A percentile compares a stretch with the other conserved stretches of the same genome.
Evolutionary conservation across 371 early-diverging fungal species (phyloP).

Genomic region (Enterospora canceri): DNA sequence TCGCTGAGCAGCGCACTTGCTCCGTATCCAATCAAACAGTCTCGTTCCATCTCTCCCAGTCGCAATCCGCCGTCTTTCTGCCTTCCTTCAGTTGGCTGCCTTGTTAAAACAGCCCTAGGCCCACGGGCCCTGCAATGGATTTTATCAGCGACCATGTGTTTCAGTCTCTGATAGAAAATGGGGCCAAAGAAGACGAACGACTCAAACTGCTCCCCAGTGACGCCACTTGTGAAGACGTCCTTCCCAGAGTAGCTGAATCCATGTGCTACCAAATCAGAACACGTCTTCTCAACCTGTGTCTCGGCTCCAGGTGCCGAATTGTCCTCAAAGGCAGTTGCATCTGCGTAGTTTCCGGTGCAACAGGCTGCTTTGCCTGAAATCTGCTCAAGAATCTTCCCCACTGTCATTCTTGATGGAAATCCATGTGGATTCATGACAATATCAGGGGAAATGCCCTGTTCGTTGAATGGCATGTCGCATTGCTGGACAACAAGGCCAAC

Average conservation of each 20-base stretch:
- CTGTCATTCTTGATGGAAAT: constrained; percentile 99
- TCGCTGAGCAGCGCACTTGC: constrained; percentile 78
- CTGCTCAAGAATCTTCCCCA: constrained; percentile 96
- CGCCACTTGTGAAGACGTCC: constrained; percentile 64
- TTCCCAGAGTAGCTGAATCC: constrained; percentile 97
- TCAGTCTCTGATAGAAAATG: constrained; percentile 89
- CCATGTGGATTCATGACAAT: constrained; percentile 99
- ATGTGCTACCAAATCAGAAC: constrained; percentile 70
- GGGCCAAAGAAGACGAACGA: constrained; percentile 96
- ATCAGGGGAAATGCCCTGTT: constrained; percentile 81
- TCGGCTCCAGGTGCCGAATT: constrained; percentile 58
- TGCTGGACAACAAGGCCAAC: constrained; percentile 85
- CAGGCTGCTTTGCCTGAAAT: constrained; percentile 92
- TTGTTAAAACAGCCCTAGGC: constrained; percentile 76
- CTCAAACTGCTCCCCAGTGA: constrained; percentile 75
- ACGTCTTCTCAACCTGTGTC: constrained; percentile 73
- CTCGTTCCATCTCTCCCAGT: constrained; percentile 96
- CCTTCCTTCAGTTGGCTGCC: constrained; percentile 96
- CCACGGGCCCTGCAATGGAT: constrained; percentile 93
- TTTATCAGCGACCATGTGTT: constrained; percentile 99
- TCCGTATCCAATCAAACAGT: constrained; percentile 89
- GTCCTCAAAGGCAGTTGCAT: constrained; percentile 73
- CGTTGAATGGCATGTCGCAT: constrained; percentile 97
- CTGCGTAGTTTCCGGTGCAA: constrained; percentile 75
- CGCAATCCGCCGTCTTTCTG: constrained; percentile 88